Conservation (phyloP, 352 stramenopile genomes). For the Globisporangium lucens region DNA sequence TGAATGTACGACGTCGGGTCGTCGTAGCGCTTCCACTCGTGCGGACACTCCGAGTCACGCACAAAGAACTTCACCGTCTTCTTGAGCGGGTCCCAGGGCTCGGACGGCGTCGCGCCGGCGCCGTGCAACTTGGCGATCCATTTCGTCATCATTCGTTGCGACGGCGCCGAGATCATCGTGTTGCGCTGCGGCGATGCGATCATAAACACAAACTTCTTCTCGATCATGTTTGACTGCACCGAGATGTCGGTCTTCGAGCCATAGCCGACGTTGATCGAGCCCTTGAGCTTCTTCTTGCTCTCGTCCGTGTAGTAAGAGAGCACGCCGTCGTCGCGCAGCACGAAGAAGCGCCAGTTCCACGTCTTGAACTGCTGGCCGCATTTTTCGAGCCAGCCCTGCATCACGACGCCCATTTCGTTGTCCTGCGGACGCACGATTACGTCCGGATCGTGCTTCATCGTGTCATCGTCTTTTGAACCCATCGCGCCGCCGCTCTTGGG, state of each 20-base stretch:
- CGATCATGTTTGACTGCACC: slow-evolving; percentile 77
- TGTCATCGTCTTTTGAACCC: slow-evolving; percentile 5
- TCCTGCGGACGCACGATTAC: slow-evolving; percentile 37
- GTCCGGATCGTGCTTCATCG: slow-evolving; percentile 31
- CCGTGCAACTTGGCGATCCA: slow-evolving; percentile 78
- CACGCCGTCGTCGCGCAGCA: slow-evolving; percentile 74
- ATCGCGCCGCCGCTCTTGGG: background rate
- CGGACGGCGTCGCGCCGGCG: slow-evolving; percentile 58
- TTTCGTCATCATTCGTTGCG: slow-evolving; percentile 72
- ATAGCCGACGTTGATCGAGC: slow-evolving; percentile 72
- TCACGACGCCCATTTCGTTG: slow-evolving; percentile 66
- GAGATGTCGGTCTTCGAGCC: slow-evolving; percentile 72
- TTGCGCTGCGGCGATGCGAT: slow-evolving; percentile 72
- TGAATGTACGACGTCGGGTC: slow-evolving; percentile 84
- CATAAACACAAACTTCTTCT: slow-evolving; percentile 83
- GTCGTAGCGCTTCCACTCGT: slow-evolving; percentile 86
- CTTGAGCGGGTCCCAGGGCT: slow-evolving; percentile 72
- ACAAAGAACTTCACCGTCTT: slow-evolving; percentile 87
- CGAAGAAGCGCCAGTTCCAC: slow-evolving; percentile 89
- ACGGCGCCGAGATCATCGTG: slow-evolving; percentile 79
- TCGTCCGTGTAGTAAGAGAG: slow-evolving; percentile 82
- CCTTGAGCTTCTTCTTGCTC: slow-evolving; percentile 72
- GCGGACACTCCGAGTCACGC: slow-evolving; percentile 55
- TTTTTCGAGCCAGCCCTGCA: slow-evolving; percentile 87
- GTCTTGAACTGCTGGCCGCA: slow-evolving; percentile 88